Conservation (phyloP, 2,329 filamentous ascomycete genomes). For the Neofusicoccum parvum region DNA sequence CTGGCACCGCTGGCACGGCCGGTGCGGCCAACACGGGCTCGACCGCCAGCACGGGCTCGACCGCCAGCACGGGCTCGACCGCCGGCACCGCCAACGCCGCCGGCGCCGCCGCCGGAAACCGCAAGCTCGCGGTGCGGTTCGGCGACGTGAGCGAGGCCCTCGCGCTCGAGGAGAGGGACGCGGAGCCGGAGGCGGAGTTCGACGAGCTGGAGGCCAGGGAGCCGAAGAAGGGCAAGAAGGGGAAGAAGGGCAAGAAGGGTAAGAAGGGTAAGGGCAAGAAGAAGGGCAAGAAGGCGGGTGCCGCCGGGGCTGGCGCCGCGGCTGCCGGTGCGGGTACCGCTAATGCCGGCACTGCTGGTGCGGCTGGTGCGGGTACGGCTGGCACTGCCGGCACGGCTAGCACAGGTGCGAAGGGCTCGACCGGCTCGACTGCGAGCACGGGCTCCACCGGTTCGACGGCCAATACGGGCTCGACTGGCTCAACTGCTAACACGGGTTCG, state of each 20-base stretch:
- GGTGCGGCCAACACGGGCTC: too few species aligned
- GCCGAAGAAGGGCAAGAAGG: too few species aligned
- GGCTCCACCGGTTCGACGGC: neutral
- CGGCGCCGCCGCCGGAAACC: too few species aligned
- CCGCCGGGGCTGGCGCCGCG: neutral
- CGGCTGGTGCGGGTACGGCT: neutral
- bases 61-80: neutral
- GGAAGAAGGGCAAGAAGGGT: neutral
- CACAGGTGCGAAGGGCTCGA: neutral
- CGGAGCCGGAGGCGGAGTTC: too few species aligned
- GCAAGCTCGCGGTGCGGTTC: too few species aligned
- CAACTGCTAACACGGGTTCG: neutral
- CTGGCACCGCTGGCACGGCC: neutral
- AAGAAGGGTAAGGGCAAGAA: neutral
- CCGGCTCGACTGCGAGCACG: neutral
- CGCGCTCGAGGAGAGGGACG: too few species aligned
- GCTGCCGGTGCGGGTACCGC: neutral
- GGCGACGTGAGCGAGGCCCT: too few species aligned
- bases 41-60: neutral
- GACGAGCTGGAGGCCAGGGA: too few species aligned
- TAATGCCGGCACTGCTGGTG: neutral
- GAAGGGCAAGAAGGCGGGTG: neutral
- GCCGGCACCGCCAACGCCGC: neutral
- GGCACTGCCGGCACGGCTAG: neutral
- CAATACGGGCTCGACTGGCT: neutral